phyloP scores from a whole-genome alignment of 371 early-diverging fungal genomes.

The Rhizopus stolonifer region DNA sequence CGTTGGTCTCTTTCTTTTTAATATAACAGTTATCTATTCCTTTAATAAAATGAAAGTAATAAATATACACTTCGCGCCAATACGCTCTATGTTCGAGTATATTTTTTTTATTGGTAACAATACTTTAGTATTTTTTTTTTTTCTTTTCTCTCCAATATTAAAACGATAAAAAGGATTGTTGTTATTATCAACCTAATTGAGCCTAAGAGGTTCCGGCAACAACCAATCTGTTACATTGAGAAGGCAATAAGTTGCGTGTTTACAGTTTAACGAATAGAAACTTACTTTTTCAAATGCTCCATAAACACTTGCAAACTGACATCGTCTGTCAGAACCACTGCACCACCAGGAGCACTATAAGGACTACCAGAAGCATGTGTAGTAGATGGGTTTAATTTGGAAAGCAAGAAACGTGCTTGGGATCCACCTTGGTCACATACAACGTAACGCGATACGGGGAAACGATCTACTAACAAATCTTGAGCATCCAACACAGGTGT shows the following conservation, averaged over 20 bases:
- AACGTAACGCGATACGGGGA: constrained; percentile 99
- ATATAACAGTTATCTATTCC: neutral
- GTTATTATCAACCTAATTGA: neutral
- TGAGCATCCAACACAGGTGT: constrained; percentile 88
- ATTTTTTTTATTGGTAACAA: neutral
- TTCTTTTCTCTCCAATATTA: neutral
- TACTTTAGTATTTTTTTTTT: neutral
- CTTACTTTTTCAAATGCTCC: constrained; percentile 92
- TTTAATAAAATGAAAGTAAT: too few relatives aligned
- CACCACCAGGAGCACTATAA: constrained; percentile 66
- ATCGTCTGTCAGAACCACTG: constrained; percentile 97
- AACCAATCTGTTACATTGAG: constrained; percentile 32
- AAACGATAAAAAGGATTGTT: neutral
- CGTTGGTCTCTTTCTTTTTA: constrained; percentile 1
- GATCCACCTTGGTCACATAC: constrained; percentile 97
- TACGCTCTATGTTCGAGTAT: too few relatives aligned
- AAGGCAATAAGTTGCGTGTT: neutral
- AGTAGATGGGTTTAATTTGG: constrained; percentile 98
- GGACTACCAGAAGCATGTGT: constrained; percentile 82
- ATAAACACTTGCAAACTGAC: constrained; percentile 97
- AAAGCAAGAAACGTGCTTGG: constrained; percentile 98
- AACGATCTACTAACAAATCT: constrained; percentile 90
- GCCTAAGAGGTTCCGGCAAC: constrained; percentile 50
- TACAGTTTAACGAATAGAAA: neutral
- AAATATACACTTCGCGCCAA: too few relatives aligned